These are phyloP conservation scores for Uncinocarpus reesii DNA, from an alignment of 2,329 filamentous ascomycete genomes.

Conservation along the genomic window DNA sequence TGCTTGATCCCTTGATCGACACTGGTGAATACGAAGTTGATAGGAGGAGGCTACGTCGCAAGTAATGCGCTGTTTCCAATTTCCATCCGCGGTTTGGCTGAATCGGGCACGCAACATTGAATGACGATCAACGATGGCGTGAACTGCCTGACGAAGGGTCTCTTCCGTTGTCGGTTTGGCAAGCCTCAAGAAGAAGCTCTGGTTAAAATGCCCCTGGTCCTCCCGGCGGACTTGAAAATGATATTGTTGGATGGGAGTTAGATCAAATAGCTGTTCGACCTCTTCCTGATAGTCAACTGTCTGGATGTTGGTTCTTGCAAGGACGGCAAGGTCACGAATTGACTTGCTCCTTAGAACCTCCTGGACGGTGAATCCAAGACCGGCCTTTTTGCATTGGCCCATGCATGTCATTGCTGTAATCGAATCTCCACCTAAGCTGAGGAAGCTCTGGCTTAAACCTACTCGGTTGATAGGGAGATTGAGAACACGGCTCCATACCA, in stretches of 20 bases:
- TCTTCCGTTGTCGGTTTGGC: constrained; percentile 3
- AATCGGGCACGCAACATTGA: constrained; percentile 22
- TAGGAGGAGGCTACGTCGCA: constrained; percentile 28
- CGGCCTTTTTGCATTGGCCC: constrained; percentile 38
- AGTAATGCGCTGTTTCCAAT: constrained; percentile 16
- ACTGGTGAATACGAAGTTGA: constrained; percentile 24
- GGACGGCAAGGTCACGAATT: constrained; percentile 30
- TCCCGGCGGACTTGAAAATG: constrained; percentile 17
- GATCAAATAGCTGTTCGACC: constrained; percentile 17
- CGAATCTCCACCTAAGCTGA: constrained; percentile 41
- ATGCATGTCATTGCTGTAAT: constrained; percentile 44
- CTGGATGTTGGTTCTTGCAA: constrained; percentile 25
- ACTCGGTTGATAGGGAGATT: constrained; percentile 29
- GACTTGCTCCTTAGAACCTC: constrained; percentile 42
- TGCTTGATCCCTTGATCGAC: constrained; percentile 21
- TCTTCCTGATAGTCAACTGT: constrained; percentile 23
- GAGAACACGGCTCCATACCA: constrained; percentile 33
- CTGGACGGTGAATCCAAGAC: constrained; percentile 39
- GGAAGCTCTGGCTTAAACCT: constrained; percentile 31
- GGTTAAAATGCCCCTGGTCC: constrained; percentile 20
- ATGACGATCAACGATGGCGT: constrained; percentile 18
- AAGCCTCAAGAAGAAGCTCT: constrained; percentile 20
- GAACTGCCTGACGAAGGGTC: constrained; percentile 13
- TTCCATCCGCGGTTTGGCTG: constrained; percentile 22
- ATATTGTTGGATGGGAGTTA: constrained; percentile 22